A percentile compares a stretch with the other conserved stretches of the same genome.
Conservation (phyloP, 306 rosid species). For the Corylus avellana region DNA sequence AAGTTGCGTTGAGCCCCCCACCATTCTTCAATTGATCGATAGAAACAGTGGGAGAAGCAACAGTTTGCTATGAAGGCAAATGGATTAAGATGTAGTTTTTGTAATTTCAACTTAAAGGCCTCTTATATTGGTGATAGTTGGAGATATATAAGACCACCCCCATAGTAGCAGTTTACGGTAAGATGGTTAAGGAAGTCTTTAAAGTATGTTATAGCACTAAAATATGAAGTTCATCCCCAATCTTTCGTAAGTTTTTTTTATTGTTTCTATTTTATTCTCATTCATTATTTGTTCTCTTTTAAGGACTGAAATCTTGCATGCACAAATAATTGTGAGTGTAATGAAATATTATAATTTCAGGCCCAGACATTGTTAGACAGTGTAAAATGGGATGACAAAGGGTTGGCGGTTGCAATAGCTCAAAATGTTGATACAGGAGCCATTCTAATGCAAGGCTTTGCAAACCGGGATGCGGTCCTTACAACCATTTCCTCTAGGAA, state of each 20-base stretch:
- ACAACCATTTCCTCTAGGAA: slow-evolving; percentile 57
- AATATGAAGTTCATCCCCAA: background rate
- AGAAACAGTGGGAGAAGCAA: background rate
- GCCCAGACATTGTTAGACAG: slow-evolving; percentile 57
- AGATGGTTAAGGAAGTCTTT: background rate
- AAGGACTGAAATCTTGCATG: background rate
- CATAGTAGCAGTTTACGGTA: background rate
- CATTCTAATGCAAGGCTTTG: slow-evolving; percentile 95
- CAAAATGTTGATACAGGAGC: slow-evolving; percentile 94
- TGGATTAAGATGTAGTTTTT: background rate
- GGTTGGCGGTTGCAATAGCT: slow-evolving; percentile 84
- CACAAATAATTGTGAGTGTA: background rate
- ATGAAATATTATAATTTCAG: slow-evolving; percentile 44
- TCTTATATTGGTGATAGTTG: background rate
- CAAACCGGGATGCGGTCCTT: slow-evolving; percentile 67
- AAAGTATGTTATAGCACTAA: background rate
- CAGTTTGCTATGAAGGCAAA: background rate
- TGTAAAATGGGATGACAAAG: slow-evolving; percentile 88
- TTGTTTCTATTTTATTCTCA: background rate
- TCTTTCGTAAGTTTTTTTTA: background rate
- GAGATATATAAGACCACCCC: background rate
- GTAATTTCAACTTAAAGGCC: background rate
- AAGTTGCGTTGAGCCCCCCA: background rate
- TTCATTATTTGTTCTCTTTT: background rate
- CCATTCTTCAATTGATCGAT: background rate